A percentile compares a stretch with the other conserved stretches of the same genome.
phyloP scores from a whole-genome alignment of 2,329 filamentous ascomycete genomes.

The Epichloe elymi region DNA sequence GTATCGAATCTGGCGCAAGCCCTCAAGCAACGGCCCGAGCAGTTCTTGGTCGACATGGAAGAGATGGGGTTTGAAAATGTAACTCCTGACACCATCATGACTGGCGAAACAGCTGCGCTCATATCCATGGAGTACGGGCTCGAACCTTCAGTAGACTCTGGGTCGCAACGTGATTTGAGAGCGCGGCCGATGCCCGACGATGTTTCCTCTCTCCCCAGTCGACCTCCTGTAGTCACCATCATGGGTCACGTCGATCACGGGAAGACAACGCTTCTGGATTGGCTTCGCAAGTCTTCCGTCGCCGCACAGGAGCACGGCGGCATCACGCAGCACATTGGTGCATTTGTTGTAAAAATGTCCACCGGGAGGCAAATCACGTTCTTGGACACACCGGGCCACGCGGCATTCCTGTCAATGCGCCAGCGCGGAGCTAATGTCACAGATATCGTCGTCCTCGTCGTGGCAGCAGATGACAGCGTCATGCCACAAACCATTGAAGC shows the following conservation, averaged over 20 bases:
- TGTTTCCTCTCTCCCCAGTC: conserved; percentile 50
- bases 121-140: conserved; percentile 89
- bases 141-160: conserved; percentile 64
- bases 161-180: conserved; percentile 55
- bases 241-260: conserved; percentile 99
- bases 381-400: conserved; percentile 90
- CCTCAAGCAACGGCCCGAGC: conserved; percentile 54
- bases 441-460: conserved; percentile 90
- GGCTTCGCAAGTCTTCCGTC: conserved; percentile 81
- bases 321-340: conserved; percentile 97
- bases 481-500: conserved; percentile 96
- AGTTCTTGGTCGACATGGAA: conserved; percentile 63
- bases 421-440: conserved; percentile 92
- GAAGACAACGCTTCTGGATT: conserved; percentile 93
- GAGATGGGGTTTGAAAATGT: conserved; percentile 85
- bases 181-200: conserved; percentile 58
- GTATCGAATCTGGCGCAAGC: conserved; percentile 69
- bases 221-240: conserved; percentile 92
- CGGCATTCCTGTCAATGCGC: conserved; percentile 90
- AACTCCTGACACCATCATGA: conserved; percentile 71
- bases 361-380: conserved; percentile 88
- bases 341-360: conserved; percentile 82
- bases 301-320: conserved; percentile 87
- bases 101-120: conserved; percentile 78
- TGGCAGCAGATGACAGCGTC: conserved; percentile 92